Conservation (phyloP, 352 stramenopile genomes). For the Phytopythium boreale region DNA sequence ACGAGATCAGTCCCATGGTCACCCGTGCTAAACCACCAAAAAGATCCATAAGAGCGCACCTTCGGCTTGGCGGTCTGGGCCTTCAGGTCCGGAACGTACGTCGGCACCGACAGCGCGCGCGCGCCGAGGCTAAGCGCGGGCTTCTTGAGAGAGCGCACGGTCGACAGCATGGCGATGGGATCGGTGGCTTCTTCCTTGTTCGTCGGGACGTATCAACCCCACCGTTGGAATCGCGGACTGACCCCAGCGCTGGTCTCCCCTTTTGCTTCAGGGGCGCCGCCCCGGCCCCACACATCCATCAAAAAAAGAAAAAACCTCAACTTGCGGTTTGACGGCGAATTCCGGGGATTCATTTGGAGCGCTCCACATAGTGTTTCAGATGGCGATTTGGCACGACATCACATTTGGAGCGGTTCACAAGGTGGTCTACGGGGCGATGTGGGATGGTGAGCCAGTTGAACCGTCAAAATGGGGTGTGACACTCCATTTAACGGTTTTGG, state of each 20-base stretch:
- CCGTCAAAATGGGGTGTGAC: slow-evolving; percentile 5
- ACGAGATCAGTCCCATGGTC: too few relatives aligned
- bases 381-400: slow-evolving; percentile 18
- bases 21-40: too few relatives aligned
- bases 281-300: slow-evolving; percentile 10
- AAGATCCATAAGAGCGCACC: slow-evolving; percentile 35
- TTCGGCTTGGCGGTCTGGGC: slow-evolving; percentile 69
- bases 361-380: not conserved
- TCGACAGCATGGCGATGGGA: slow-evolving; percentile 23
- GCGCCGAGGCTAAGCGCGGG: slow-evolving; percentile 34
- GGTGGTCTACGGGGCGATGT: not conserved
- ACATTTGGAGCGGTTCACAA: slow-evolving; percentile 12
- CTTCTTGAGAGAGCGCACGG: slow-evolving; percentile 28
- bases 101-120: slow-evolving; percentile 54
- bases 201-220: slow-evolving; percentile 11
- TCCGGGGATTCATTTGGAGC: slow-evolving; percentile 27
- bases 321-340: slow-evolving; percentile 9
- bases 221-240: slow-evolving; percentile 37
- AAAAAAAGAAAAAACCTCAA: slow-evolving; percentile 14
- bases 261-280: not conserved
- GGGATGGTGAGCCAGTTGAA: slow-evolving; percentile 2
- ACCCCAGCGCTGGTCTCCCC: slow-evolving; percentile 1
- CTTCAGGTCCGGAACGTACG: slow-evolving; percentile 68
- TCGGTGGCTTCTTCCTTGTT: slow-evolving; percentile 9
- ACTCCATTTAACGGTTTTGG: not conserved